A percentile compares a stretch with the other conserved stretches of the same genome.
These are phyloP conservation scores for Rosa multiflora DNA, from an alignment of 306 rosid species.

Conservation along the genomic window DNA sequence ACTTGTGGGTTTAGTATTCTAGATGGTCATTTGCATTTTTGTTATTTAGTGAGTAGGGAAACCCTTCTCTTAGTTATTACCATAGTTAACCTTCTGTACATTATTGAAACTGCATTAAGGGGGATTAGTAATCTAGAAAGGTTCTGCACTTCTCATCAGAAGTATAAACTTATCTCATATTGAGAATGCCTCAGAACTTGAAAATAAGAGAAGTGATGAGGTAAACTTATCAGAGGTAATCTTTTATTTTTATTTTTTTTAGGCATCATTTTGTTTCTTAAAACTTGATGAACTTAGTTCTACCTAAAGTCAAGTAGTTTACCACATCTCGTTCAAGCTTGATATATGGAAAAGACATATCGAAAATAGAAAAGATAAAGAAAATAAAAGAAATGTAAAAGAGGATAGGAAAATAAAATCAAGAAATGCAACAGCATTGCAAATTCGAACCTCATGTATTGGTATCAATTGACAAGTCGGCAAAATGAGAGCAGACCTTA, in stretches of 20 bases:
- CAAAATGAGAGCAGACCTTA: too few relatives aligned
- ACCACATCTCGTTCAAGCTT: neutral
- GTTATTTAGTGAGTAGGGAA: neutral
- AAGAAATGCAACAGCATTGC: neutral
- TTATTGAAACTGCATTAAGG: neutral
- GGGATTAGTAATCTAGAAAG: neutral
- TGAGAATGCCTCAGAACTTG: slow-evolving; percentile 23
- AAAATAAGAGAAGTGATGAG: slow-evolving; percentile 22
- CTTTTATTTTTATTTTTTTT: neutral
- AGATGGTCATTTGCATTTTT: neutral
- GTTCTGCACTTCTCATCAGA: neutral
- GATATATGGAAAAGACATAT: neutral
- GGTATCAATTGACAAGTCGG: neutral
- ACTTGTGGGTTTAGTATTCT: neutral
- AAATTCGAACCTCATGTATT: neutral
- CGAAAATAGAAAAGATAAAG: neutral
- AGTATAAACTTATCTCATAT: neutral
- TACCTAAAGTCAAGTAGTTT: neutral
- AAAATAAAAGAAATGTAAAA: neutral
- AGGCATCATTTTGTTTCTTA: neutral
- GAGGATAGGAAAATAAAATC: neutral
- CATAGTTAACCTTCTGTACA: neutral
- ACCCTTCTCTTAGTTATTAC: neutral
- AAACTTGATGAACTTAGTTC: neutral
- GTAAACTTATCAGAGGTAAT: slow-evolving; percentile 31